Conservation (phyloP, 768 basidiomycete genomes). For the Heimioporus sp. region DNA sequence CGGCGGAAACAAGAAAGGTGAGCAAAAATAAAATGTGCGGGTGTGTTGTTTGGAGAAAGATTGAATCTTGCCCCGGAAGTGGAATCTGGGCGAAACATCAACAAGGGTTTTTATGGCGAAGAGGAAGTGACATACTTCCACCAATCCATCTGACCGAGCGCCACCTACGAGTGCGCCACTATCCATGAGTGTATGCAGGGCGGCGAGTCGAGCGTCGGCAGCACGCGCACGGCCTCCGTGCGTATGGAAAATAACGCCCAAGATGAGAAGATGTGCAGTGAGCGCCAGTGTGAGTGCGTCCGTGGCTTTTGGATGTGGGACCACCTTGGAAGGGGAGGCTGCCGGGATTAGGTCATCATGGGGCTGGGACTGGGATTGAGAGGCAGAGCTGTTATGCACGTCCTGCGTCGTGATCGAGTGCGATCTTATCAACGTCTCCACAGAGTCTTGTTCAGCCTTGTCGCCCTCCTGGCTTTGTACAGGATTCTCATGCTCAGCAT, state of each 20-base stretch:
- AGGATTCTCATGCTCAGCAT: conserved; percentile 6
- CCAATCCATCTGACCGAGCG: conserved; percentile 34
- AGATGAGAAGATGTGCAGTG: conserved; percentile 59
- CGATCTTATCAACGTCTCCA: conserved; percentile 24
- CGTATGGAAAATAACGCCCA: conserved; percentile 60
- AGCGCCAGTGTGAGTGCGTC: conserved; percentile 38
- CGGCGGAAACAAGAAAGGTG: conserved; percentile 63
- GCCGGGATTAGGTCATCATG: neutral
- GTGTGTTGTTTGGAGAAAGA: conserved; percentile 62
- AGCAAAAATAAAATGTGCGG: conserved; percentile 63
- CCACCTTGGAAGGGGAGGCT: conserved; percentile 3
- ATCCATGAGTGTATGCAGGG: conserved; percentile 69
- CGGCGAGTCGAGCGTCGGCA: conserved; percentile 50
- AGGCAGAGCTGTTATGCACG: conserved; percentile 21
- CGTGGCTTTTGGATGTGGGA: conserved; percentile 14
- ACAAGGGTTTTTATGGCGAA: conserved; percentile 9
- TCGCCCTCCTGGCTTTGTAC: neutral
- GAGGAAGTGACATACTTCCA: conserved; percentile 33
- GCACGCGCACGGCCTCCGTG: conserved; percentile 51
- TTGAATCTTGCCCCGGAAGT: conserved; percentile 38
- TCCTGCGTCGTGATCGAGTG: conserved; percentile 29
- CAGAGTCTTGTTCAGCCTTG: conserved; percentile 10
- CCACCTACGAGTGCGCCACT: conserved; percentile 43
- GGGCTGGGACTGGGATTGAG: conserved; percentile 23
- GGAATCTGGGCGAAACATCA: conserved; percentile 21